Conservation (phyloP, 768 basidiomycete species). For the Zangia roseola region DNA sequence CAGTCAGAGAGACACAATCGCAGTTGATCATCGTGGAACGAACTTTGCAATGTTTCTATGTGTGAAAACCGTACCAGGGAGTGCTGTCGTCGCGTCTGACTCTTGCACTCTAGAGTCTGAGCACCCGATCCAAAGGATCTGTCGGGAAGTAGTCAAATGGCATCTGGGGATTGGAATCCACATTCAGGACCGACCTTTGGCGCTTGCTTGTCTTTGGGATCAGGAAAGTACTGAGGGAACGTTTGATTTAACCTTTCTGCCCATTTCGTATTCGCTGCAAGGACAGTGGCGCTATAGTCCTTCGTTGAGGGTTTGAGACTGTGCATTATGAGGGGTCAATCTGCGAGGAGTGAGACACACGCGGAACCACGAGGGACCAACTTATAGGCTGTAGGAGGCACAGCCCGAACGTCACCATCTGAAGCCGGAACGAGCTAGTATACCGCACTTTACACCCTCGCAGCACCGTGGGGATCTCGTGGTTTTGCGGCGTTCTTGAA, state of each 20-base stretch:
- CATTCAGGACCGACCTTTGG: slow-evolving; percentile 20
- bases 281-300: neutral
- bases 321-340: neutral
- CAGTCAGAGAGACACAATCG: no score
- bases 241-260: slow-evolving; percentile 20
- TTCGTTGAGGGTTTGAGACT: neutral
- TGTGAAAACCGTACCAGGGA: slow-evolving; percentile 80
- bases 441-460: no score
- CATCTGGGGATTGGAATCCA: neutral
- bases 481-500: no score
- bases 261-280: slow-evolving; percentile 18
- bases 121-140: slow-evolving; percentile 81
- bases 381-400: no score
- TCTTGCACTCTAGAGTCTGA: slow-evolving; percentile 87
- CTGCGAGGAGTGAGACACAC: neutral
- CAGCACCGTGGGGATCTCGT: no score
- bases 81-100: slow-evolving; percentile 61
- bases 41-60: slow-evolving; percentile 89
- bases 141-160: neutral
- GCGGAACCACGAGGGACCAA: no score
- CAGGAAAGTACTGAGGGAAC: slow-evolving; percentile 24
- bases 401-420: no score
- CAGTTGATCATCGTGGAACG: neutral
- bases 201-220: slow-evolving; percentile 2
- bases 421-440: no score